phyloP scores from a whole-genome alignment of 371 early-diverging fungal species.

The Encephalitozoon intestinalis region DNA sequence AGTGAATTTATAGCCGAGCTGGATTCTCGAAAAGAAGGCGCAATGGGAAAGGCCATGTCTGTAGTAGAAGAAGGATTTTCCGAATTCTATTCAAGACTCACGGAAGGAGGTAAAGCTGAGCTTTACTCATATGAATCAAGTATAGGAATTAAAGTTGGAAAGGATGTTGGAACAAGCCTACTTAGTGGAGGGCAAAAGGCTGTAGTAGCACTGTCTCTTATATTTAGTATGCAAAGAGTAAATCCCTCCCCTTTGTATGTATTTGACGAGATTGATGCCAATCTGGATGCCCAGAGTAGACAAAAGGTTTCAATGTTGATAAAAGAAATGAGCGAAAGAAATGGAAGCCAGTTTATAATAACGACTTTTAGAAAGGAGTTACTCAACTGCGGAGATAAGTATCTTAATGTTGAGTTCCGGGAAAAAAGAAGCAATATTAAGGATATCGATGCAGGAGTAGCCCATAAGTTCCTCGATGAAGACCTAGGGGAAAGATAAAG shows the following conservation, averaged over 20 bases:
- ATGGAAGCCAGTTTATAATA: constrained; percentile 50
- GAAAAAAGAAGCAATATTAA: constrained; percentile 38
- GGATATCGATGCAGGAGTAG: constrained; percentile 19
- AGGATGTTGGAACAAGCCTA: background rate
- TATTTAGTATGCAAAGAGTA: constrained; percentile 93
- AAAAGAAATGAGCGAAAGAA: constrained; percentile 16
- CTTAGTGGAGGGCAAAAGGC: constrained; percentile 95
- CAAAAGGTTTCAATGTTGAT: constrained; percentile 34
- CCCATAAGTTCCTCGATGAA: background rate
- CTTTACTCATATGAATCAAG: background rate
- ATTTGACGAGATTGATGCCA: constrained; percentile 99
- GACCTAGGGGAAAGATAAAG: background rate
- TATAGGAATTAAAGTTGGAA: constrained; percentile 26
- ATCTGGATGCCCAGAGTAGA: constrained; percentile 68
- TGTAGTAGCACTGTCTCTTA: constrained; percentile 84
- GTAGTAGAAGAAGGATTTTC: constrained; percentile 48
- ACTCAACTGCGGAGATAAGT: constrained; percentile 47
- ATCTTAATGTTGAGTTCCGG: constrained; percentile 40
- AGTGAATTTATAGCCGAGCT: constrained; percentile 46
- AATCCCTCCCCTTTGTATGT: constrained; percentile 97
- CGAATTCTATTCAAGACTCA: constrained; percentile 51
- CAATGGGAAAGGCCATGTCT: constrained; percentile 47
- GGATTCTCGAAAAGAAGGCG: constrained; percentile 55
- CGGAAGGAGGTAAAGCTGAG: constrained; percentile 12
- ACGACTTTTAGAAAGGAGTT: constrained; percentile 56